These are phyloP conservation scores for Rhizopus microsporus DNA, from an alignment of 371 early-diverging fungal species.

Conservation along the genomic window DNA sequence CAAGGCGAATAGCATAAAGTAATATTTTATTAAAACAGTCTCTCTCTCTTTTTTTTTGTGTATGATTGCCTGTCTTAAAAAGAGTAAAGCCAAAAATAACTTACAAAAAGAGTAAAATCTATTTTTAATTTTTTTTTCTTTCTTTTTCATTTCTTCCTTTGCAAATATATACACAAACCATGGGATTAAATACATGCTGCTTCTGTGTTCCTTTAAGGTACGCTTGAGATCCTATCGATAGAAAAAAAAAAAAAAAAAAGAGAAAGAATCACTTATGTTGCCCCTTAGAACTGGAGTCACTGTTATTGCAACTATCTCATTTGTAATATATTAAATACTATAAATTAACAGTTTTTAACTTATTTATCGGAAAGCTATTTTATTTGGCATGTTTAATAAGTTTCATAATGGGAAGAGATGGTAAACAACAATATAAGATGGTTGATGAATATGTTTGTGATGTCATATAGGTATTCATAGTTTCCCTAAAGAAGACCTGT, in stretches of 20 bases:
- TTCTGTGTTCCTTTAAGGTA: slow-evolving; percentile 4
- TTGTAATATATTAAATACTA: not conserved
- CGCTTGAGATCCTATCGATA: not conserved
- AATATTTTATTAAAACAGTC: too few species aligned
- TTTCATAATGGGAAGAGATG: not conserved
- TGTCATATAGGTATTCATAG: not conserved
- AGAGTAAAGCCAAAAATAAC: too few species aligned
- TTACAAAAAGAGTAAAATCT: not conserved
- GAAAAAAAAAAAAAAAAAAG: not conserved
- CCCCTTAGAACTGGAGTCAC: slow-evolving; percentile 1
- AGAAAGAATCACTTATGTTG: not conserved
- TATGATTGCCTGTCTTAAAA: too few species aligned
- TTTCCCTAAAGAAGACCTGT: not conserved
- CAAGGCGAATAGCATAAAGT: too few species aligned
- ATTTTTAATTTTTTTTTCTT: not conserved
- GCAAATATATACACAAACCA: not conserved
- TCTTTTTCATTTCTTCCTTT: not conserved
- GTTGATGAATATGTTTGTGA: not conserved
- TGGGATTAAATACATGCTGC: not conserved
- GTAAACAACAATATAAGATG: not conserved
- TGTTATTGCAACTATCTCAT: not conserved
- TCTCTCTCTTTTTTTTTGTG: too few species aligned
- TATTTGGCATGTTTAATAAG: not conserved
- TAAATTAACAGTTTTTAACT: not conserved
- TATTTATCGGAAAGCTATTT: not conserved